Conservation (phyloP, 768 basidiomycete species). For the Cystobasidium onofrii region DNA sequence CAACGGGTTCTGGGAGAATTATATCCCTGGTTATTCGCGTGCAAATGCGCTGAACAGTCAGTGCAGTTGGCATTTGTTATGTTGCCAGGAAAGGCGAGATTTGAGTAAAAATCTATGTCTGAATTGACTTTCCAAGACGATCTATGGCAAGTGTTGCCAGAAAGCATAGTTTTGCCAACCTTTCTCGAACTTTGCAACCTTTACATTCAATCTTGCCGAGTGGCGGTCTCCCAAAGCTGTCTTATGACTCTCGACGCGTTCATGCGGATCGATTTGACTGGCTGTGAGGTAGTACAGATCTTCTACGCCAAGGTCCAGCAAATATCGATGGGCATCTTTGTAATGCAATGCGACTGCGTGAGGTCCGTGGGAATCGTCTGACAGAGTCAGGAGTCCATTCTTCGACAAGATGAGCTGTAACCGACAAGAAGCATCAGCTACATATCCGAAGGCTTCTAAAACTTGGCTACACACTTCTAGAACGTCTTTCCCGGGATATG, state of each 20-base stretch:
- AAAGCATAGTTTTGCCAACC: constrained; percentile 5
- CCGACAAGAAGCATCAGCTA: background rate
- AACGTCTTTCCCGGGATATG: constrained; percentile 75
- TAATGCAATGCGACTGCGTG: constrained; percentile 84
- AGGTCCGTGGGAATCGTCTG: constrained; percentile 93
- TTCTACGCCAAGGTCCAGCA: constrained; percentile 55
- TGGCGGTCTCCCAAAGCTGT: background rate
- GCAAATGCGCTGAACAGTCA: background rate
- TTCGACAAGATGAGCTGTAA: constrained; percentile 60
- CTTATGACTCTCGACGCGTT: background rate
- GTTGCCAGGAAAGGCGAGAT: background rate
- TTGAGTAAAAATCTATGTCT: background rate
- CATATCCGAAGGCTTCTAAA: background rate
- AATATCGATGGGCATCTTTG: constrained; percentile 57
- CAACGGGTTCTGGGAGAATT: background rate
- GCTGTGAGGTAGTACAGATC: constrained; percentile 47
- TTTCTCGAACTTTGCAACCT: background rate
- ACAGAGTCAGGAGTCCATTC: constrained; percentile 71
- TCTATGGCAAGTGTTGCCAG: background rate
- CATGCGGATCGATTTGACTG: constrained; percentile 13
- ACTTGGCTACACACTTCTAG: constrained; percentile 43
- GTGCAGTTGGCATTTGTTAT: background rate
- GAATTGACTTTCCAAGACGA: background rate
- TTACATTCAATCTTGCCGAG: background rate
- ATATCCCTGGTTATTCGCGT: background rate